Evolutionary conservation across 2,329 filamentous ascomycete species (phyloP).

Genomic region (Cladosporium oxysporum): DNA sequence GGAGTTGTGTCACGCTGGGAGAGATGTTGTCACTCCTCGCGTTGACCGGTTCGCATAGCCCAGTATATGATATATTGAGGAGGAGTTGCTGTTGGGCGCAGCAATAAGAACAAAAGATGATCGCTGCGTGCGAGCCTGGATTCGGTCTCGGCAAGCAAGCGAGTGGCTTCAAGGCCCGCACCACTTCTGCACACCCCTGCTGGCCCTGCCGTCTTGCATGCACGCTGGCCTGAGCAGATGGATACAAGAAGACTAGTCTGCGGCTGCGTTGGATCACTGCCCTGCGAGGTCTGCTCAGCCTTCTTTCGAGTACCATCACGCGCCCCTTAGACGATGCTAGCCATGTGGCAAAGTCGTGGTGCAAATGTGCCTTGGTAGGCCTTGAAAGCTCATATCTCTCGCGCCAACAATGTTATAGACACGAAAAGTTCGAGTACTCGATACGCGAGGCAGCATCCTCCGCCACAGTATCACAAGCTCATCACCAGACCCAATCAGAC

Average conservation of each 20-base stretch:
- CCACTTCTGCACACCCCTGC: neutral
- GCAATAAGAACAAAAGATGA: neutral
- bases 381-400: neutral
- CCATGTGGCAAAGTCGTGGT: neutral
- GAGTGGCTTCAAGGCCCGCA: neutral
- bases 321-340: neutral
- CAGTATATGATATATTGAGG: neutral
- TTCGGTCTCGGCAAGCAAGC: neutral
- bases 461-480: neutral
- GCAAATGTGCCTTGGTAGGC: neutral
- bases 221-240: neutral
- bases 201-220: neutral
- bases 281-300: neutral
- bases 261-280: neutral
- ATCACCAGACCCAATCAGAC: neutral
- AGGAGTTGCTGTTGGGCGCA: neutral
- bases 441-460: neutral
- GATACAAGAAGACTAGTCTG: neutral
- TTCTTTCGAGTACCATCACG: neutral
- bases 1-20: neutral
- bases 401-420: neutral
- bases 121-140: neutral
- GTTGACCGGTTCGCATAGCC: neutral
- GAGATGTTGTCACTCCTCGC: neutral
- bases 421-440: neutral